Evolutionary conservation across 768 basidiomycete genomes (phyloP).

Genomic region (Suillus subalutaceus): DNA sequence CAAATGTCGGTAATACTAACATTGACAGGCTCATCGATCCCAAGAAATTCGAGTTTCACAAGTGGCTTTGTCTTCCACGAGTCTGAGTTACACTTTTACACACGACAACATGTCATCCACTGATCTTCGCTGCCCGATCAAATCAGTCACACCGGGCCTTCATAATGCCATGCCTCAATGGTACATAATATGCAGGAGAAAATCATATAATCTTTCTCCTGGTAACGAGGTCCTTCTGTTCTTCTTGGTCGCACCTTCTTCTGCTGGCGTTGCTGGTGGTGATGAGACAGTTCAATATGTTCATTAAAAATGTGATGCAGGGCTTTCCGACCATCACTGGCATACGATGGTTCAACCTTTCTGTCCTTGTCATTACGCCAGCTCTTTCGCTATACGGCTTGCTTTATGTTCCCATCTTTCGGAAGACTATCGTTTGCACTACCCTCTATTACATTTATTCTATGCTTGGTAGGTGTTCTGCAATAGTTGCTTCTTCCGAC

Average conservation of each 20-base stretch:
- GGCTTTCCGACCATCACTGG: slow-evolving; percentile 53
- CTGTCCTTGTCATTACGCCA: slow-evolving; percentile 71
- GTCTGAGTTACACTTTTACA: slow-evolving; percentile 8
- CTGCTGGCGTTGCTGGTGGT: neutral
- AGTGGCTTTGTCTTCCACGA: slow-evolving; percentile 8
- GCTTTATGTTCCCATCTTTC: slow-evolving; percentile 45
- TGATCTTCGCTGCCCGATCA: slow-evolving; percentile 5
- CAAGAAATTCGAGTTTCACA: slow-evolving; percentile 1
- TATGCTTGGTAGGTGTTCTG: slow-evolving; percentile 66
- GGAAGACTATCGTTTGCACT: slow-evolving; percentile 62
- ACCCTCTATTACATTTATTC: slow-evolving; percentile 83
- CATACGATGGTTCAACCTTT: slow-evolving; percentile 79
- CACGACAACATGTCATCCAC: slow-evolving; percentile 2
- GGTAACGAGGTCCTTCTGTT: slow-evolving; percentile 14
- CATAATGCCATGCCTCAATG: slow-evolving; percentile 5
- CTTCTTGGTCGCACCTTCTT: slow-evolving; percentile 8
- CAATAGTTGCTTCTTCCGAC: slow-evolving; percentile 15
- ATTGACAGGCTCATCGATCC: neutral
- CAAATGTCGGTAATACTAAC: neutral
- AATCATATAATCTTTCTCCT: slow-evolving; percentile 24
- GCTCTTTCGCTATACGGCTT: slow-evolving; percentile 71
- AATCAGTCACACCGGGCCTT: slow-evolving; percentile 3
- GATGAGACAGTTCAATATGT: slow-evolving; percentile 16
- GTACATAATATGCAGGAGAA: slow-evolving; percentile 4
- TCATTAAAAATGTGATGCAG: slow-evolving; percentile 21